A percentile compares a stretch with the other conserved stretches of the same genome.
These are phyloP conservation scores for Aristolochia contorta DNA, from an alignment of 164 flowering plant species.

Conservation along the genomic window DNA sequence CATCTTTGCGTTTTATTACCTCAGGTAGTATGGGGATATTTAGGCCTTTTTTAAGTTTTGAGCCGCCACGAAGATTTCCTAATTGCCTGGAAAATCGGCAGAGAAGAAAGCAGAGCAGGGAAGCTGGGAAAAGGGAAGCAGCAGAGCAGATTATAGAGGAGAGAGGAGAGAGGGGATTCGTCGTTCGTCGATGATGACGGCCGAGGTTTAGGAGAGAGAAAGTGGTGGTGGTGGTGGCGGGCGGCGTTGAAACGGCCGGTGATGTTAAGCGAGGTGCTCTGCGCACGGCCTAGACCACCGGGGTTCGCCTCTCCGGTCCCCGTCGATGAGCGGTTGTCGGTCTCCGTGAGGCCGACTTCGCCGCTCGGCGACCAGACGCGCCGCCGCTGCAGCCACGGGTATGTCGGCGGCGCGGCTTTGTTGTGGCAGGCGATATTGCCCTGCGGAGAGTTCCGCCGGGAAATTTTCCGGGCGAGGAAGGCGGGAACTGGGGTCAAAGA, in stretches of 20 bases:
- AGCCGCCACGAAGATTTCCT: no score
- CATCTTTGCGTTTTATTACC: no score
- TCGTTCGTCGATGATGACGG: no score
- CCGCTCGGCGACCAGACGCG: slow-evolving; percentile 5
- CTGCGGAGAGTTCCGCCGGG: slow-evolving; percentile 10
- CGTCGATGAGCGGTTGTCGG: slow-evolving; percentile 18
- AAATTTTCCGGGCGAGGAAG: not conserved
- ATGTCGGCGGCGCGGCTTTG: slow-evolving; percentile 31
- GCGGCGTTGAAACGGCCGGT: slow-evolving; percentile 19
- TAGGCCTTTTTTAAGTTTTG: no score
- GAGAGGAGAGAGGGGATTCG: no score
- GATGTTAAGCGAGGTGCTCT: slow-evolving; percentile 55
- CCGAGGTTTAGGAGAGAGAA: no score
- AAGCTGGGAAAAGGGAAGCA: no score
- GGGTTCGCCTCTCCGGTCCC: slow-evolving; percentile 33
- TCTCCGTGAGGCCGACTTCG: slow-evolving; percentile 8
- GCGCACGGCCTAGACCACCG: slow-evolving; percentile 54
- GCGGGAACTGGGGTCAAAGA: slow-evolving; percentile 32
- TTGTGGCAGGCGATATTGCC: slow-evolving; percentile 71
- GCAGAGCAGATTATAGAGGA: no score
- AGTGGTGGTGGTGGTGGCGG: no score
- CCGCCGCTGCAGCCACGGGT: slow-evolving; percentile 19
- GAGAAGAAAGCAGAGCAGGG: no score
- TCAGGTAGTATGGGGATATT: no score
- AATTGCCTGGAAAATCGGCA: no score